These are phyloP conservation scores for Botrytis cinerea DNA, from an alignment of 2,329 filamentous ascomycete genomes.

Conservation along the genomic window DNA sequence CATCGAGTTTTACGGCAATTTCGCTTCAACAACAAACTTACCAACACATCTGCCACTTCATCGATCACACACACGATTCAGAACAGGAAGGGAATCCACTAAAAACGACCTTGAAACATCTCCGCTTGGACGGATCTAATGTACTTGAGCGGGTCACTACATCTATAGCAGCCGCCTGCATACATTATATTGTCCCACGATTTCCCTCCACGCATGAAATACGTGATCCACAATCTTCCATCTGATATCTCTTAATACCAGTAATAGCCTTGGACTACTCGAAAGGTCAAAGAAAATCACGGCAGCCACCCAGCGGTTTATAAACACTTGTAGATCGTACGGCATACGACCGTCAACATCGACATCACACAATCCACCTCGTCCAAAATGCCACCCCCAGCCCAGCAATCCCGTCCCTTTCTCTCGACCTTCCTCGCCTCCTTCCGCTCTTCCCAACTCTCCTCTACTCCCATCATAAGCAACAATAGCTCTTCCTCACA, in stretches of 20 bases:
- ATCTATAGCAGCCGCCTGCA: neutral
- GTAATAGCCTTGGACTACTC: neutral
- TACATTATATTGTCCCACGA: slow-evolving; percentile 1
- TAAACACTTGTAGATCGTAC: neutral
- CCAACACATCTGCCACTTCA: slow-evolving; percentile 20
- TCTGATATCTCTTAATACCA: neutral
- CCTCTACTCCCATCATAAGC: slow-evolving; percentile 30
- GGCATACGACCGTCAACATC: neutral
- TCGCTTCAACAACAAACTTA: neutral
- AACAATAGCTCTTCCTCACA: slow-evolving; percentile 25
- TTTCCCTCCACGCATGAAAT: slow-evolving; percentile 5
- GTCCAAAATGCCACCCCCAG: slow-evolving; percentile 32
- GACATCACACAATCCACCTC: neutral
- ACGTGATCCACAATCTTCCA: slow-evolving; percentile 5
- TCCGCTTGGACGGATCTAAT: slow-evolving; percentile 2
- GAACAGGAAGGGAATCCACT: slow-evolving; percentile 3
- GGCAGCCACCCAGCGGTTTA: neutral
- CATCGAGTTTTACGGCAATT: neutral
- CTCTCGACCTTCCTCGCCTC: slow-evolving; percentile 42
- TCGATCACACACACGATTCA: neutral
- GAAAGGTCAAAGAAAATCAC: neutral
- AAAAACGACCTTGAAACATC: neutral
- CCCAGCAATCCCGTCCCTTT: slow-evolving; percentile 39
- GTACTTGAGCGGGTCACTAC: slow-evolving; percentile 8
- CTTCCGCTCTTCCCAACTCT: slow-evolving; percentile 38